A percentile compares a stretch with the other conserved stretches of the same genome.
These are phyloP conservation scores for Pseudognaphalium luteoalbum DNA, from an alignment of 129 eudicot genomes.

Conservation along the genomic window DNA sequence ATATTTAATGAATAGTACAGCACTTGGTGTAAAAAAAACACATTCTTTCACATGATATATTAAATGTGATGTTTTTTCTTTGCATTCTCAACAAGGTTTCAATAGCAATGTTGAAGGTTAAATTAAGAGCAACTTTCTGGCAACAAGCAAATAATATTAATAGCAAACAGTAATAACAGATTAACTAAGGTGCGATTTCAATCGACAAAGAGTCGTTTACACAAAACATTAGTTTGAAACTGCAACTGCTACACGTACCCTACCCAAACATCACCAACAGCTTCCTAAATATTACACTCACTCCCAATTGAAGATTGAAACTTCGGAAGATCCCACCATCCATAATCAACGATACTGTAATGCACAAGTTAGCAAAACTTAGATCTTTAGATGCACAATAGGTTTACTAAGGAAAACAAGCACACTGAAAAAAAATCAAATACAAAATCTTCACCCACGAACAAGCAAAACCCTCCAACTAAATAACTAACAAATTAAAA, in stretches of 20 bases:
- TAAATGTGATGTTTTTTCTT: no score
- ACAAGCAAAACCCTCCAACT: no score
- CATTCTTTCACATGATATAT: no score
- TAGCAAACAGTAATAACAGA: neutral
- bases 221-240: conserved; percentile 12
- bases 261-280: conserved; percentile 2
- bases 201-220: conserved; percentile 18
- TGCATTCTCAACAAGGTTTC: neutral
- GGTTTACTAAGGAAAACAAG: neutral
- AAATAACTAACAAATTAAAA: no score
- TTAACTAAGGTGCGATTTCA: neutral
- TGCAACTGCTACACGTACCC: neutral
- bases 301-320: neutral
- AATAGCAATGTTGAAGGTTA: neutral
- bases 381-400: neutral
- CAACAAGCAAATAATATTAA: neutral
- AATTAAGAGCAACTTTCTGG: neutral
- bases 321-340: neutral
- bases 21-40: no score
- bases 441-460: neutral
- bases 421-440: no score
- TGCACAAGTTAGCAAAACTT: conserved; percentile 7
- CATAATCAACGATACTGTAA: conserved; percentile 35
- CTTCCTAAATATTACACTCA: neutral
- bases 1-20: no score